These are phyloP conservation scores for Wickerhamomyces sp. DNA, from an alignment of 1,139 yeast genomes.

Conservation along the genomic window DNA sequence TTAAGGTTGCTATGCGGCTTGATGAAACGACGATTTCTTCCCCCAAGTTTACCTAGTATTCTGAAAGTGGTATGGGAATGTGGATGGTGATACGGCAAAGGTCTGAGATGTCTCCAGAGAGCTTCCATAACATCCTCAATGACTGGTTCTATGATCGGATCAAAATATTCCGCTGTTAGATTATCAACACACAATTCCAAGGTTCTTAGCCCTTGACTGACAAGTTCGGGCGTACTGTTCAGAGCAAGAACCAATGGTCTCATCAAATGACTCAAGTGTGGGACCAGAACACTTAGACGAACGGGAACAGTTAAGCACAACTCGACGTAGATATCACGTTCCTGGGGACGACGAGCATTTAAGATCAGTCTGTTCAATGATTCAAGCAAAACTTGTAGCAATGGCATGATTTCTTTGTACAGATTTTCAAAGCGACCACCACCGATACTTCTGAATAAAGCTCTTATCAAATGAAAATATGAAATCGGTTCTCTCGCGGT, in stretches of 20 bases:
- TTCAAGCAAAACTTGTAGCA: slow-evolving; percentile 80
- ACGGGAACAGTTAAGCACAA: slow-evolving; percentile 95
- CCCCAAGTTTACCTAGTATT: slow-evolving; percentile 92
- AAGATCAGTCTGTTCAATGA: slow-evolving; percentile 78
- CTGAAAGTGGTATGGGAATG: slow-evolving; percentile 94
- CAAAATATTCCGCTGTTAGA: slow-evolving; percentile 92
- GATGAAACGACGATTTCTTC: slow-evolving; percentile 83
- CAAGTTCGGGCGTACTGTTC: slow-evolving; percentile 86
- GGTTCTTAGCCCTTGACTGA: slow-evolving; percentile 90
- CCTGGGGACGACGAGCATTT: slow-evolving; percentile 83
- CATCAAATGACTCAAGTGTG: slow-evolving; percentile 83
- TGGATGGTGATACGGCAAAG: slow-evolving; percentile 84
- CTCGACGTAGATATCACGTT: slow-evolving; percentile 90
- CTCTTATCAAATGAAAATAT: slow-evolving; percentile 82
- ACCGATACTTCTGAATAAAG: slow-evolving; percentile 88
- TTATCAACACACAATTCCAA: slow-evolving; percentile 96
- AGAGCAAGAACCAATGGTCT: slow-evolving; percentile 88
- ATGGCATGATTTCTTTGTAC: slow-evolving; percentile 88
- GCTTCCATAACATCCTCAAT: slow-evolving; percentile 92
- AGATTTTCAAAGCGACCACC: slow-evolving; percentile 93
- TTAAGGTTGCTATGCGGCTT: slow-evolving; percentile 66
- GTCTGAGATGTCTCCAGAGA: slow-evolving; percentile 84
- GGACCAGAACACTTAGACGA: slow-evolving; percentile 84
- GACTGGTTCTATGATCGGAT: slow-evolving; percentile 94
- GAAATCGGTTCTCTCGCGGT: slow-evolving; percentile 90